Evolutionary conservation across 257 asterid genomes (phyloP).

Genomic region (Paraleonurus japonicus): DNA sequence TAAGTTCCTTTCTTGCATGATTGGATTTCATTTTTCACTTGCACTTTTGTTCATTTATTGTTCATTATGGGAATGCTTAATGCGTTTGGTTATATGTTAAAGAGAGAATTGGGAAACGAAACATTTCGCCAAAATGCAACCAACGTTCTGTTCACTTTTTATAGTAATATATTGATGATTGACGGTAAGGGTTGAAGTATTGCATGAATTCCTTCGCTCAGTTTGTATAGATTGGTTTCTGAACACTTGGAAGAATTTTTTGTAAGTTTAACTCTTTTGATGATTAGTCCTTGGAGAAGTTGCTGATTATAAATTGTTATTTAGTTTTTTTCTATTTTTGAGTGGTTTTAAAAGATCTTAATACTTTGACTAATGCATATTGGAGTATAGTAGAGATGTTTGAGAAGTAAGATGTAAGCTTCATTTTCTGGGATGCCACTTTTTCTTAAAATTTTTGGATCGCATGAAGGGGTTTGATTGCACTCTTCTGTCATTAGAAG

Average conservation of each 20-base stretch:
- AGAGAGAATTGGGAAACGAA: not conserved
- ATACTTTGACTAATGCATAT: not conserved
- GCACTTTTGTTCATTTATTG: not conserved
- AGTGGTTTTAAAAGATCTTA: not conserved
- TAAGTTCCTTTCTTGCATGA: not conserved
- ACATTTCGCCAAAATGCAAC: not conserved
- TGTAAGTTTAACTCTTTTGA: not conserved
- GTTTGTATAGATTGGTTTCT: not conserved
- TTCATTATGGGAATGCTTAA: constrained; percentile 6
- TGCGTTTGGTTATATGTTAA: not conserved
- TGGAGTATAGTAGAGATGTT: not conserved
- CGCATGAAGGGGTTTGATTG: not conserved
- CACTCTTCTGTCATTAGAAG: not conserved
- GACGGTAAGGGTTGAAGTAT: constrained; percentile 2
- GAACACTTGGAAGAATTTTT: not conserved
- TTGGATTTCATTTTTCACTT: not conserved
- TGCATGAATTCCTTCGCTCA: not conserved
- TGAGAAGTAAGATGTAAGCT: not conserved
- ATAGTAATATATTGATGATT: not conserved
- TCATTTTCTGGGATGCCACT: not conserved
- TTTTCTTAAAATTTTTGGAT: not conserved
- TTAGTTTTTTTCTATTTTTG: not conserved
- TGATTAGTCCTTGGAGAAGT: not conserved
- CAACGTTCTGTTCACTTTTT: not conserved
- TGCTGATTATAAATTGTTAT: not conserved